A percentile compares a stretch with the other conserved stretches of the same genome.
phyloP scores from a whole-genome alignment of 495 filamentous ascomycete species.

The Annulohypoxylon stygium region DNA sequence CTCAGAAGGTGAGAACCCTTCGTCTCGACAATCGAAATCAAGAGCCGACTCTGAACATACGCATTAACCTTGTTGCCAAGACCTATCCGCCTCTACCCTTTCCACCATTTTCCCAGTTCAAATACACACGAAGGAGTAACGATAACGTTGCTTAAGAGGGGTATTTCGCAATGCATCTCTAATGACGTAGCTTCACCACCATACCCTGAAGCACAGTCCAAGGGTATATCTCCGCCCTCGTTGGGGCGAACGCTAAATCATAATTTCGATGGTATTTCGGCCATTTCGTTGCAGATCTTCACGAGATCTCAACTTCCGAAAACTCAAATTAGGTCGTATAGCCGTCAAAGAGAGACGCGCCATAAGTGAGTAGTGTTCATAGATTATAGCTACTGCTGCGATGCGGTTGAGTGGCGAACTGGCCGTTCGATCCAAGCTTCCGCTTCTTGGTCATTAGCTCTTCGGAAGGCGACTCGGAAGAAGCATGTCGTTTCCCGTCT shows the following conservation, averaged over 20 bases:
- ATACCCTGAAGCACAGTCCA: neutral
- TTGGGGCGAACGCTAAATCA: neutral
- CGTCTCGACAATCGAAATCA: neutral
- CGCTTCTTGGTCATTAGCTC: slow-evolving; percentile 31
- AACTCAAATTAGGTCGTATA: neutral
- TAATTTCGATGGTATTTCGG: neutral
- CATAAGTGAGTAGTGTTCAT: neutral
- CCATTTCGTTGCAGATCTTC: neutral
- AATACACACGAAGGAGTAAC: neutral
- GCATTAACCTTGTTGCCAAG: slow-evolving; percentile 12
- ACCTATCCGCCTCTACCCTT: slow-evolving; percentile 6
- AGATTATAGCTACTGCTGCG: slow-evolving; percentile 19
- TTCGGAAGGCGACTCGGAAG: slow-evolving; percentile 16
- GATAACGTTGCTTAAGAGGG: slow-evolving; percentile 4
- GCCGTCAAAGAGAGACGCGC: neutral
- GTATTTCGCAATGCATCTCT: slow-evolving; percentile 20
- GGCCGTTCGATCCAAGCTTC: slow-evolving; percentile 22
- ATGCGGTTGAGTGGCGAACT: neutral
- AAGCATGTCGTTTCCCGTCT: slow-evolving; percentile 25
- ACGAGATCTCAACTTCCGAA: neutral
- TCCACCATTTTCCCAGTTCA: neutral
- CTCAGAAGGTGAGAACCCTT: neutral
- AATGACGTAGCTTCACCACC: neutral
- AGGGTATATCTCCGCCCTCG: neutral
- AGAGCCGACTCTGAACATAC: neutral